Percentiles rank a stretch among this genome's conserved stretches.
Evolutionary conservation across 257 asterid species (phyloP).

Genomic region (Petunia secreta): DNA sequence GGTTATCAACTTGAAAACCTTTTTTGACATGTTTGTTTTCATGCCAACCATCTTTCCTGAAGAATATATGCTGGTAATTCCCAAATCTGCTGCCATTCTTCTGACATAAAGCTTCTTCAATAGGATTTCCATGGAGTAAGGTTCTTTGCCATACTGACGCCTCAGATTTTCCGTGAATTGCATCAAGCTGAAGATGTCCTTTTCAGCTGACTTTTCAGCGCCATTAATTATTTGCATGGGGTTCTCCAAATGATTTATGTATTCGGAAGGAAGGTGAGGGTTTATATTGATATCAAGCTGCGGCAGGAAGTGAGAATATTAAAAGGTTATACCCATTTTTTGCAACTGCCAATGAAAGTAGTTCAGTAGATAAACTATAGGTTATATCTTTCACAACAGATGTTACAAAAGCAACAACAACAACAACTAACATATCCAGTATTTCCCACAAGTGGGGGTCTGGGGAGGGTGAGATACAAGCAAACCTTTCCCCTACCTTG

Average conservation of each 20-base stretch:
- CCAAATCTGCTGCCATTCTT: conserved; percentile 98
- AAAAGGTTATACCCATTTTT: conserved; percentile 19
- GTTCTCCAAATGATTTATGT: conserved; percentile 88
- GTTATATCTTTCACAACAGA: conserved; percentile 14
- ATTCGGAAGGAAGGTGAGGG: conserved; percentile 93
- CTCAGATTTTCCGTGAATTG: conserved; percentile 85
- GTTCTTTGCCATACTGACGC: conserved; percentile 90
- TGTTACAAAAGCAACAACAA: background rate
- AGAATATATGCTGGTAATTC: conserved; percentile 67
- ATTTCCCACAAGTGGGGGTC: too few relatives aligned
- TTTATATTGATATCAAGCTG: conserved; percentile 83
- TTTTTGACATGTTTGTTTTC: conserved; percentile 82
- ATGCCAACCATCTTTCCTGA: conserved; percentile 82
- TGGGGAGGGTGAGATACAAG: too few relatives aligned
- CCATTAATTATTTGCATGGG: conserved; percentile 77
- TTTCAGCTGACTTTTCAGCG: conserved; percentile 89
- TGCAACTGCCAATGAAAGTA: conserved; percentile 13
- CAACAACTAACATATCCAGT: too few relatives aligned
- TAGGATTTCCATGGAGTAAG: conserved; percentile 90
- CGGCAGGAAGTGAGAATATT: conserved; percentile 23
- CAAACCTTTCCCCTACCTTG: too few relatives aligned
- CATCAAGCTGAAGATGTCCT: conserved; percentile 80
- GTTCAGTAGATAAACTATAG: conserved; percentile 15
- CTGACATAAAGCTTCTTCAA: conserved; percentile 90
- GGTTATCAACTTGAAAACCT: conserved; percentile 79